These are phyloP conservation scores for Aphanomyces cochlioides DNA, from an alignment of 352 stramenopile species.

Conservation along the genomic window DNA sequence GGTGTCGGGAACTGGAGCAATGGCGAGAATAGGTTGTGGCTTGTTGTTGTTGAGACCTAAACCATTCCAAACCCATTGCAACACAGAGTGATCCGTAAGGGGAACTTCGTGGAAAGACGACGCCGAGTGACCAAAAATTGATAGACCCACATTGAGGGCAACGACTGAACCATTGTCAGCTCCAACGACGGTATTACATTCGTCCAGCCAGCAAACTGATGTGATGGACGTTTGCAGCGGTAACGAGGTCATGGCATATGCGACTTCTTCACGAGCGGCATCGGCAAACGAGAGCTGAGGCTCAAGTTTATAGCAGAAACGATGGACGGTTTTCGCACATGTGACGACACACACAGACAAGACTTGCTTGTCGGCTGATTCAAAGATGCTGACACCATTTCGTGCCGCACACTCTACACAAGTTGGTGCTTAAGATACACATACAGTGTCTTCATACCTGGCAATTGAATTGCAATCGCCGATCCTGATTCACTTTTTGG, in stretches of 20 bases:
- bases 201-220: constrained; percentile 18
- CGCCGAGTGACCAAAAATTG: constrained; percentile 17
- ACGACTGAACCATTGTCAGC: constrained; percentile 14
- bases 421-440: neutral
- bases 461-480: constrained; percentile 10
- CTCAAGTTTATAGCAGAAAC: constrained; percentile 18
- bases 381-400: constrained; percentile 21
- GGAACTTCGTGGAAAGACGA: constrained; percentile 20
- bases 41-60: constrained; percentile 1
- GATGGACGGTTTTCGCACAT: constrained; percentile 14
- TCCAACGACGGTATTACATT: constrained; percentile 20
- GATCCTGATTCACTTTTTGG: neutral
- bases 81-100: constrained; percentile 8
- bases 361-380: constrained; percentile 9
- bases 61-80: constrained; percentile 10
- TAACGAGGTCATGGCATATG: constrained; percentile 13
- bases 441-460: neutral
- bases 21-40: constrained; percentile 7
- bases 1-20: constrained; percentile 10
- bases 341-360: constrained; percentile 16
- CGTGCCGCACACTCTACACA: constrained; percentile 9
- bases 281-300: neutral
- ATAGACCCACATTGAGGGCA: constrained; percentile 16
- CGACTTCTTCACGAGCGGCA: neutral
- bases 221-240: constrained; percentile 14